Evolutionary conservation across 2,329 filamentous ascomycete species (phyloP).

Genomic region (Arthroderma sp.): DNA sequence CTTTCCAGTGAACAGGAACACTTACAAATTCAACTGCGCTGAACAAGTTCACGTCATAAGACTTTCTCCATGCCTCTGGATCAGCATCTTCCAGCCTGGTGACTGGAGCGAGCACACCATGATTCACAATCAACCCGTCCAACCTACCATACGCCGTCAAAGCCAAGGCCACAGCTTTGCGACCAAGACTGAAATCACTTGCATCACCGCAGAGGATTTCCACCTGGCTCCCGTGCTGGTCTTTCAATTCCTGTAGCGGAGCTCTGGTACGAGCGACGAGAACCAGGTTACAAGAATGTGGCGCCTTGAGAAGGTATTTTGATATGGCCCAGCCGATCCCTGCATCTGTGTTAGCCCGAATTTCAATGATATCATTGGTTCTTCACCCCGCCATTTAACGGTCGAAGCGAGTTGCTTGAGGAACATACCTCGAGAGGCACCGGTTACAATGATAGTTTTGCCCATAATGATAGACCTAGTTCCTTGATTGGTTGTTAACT

Average conservation of each 20-base stretch:
- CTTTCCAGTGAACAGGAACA: constrained; percentile 12
- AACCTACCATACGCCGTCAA: constrained; percentile 53
- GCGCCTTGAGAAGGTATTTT: constrained; percentile 42
- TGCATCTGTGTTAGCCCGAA: constrained; percentile 14
- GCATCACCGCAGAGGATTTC: constrained; percentile 47
- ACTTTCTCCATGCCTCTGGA: constrained; percentile 59
- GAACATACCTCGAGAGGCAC: constrained; percentile 46
- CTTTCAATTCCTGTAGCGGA: constrained; percentile 41
- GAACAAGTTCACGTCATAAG: constrained; percentile 79
- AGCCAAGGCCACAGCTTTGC: constrained; percentile 52
- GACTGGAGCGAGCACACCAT: constrained; percentile 68
- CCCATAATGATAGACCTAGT: constrained; percentile 1
- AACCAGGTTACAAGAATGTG: constrained; percentile 42
- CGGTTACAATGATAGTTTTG: constrained; percentile 59
- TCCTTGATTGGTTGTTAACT: too few relatives aligned
- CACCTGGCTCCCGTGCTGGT: constrained; percentile 42
- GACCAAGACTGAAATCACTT: constrained; percentile 40
- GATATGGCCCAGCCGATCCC: constrained; percentile 51
- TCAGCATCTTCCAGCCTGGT: constrained; percentile 53
- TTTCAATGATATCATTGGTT: neutral
- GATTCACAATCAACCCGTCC: constrained; percentile 78
- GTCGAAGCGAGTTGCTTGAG: neutral
- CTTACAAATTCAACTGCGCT: constrained; percentile 65
- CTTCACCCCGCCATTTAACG: neutral
- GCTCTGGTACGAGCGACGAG: constrained; percentile 43